phyloP scores from a whole-genome alignment of 306 rosid species.

The Nissolia schottii region DNA sequence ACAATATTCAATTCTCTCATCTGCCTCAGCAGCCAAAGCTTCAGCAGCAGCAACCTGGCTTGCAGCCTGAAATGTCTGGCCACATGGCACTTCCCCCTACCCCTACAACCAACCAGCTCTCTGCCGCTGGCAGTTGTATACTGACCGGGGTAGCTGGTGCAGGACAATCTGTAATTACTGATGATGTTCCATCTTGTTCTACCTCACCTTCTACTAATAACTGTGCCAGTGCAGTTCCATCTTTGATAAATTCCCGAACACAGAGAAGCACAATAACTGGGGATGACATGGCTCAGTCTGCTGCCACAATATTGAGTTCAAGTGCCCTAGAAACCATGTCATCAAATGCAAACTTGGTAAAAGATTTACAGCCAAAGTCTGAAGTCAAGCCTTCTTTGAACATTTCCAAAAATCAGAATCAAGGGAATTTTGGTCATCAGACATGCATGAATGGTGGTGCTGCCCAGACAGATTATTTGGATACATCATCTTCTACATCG shows the following conservation, averaged over 20 bases:
- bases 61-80: slow-evolving; percentile 50
- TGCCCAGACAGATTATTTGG: slow-evolving; percentile 79
- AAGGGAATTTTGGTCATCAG: slow-evolving; percentile 55
- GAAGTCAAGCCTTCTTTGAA: slow-evolving; percentile 73
- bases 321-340: slow-evolving; percentile 53
- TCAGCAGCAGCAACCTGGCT: slow-evolving; percentile 60
- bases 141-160: slow-evolving; percentile 51
- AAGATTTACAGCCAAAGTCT: slow-evolving; percentile 58
- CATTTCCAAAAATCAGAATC: slow-evolving; percentile 63
- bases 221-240: slow-evolving; percentile 51
- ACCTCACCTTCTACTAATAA: slow-evolving; percentile 94
- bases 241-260: slow-evolving; percentile 39
- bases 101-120: slow-evolving; percentile 46
- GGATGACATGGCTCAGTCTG: slow-evolving; percentile 83
- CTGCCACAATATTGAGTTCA: slow-evolving; percentile 55
- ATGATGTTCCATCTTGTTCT: slow-evolving; percentile 88
- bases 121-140: slow-evolving; percentile 44
- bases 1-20: slow-evolving; percentile 46
- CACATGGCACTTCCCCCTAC: slow-evolving; percentile 43
- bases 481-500: slow-evolving; percentile 91
- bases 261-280: slow-evolving; percentile 42
- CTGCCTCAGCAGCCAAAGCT: slow-evolving; percentile 57
- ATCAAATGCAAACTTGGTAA: slow-evolving; percentile 48
- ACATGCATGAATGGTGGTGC: slow-evolving; percentile 45
- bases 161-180: slow-evolving; percentile 76